Conservation (phyloP, 371 early-diverging fungal species). For the Rhizomucor miehei region DNA sequence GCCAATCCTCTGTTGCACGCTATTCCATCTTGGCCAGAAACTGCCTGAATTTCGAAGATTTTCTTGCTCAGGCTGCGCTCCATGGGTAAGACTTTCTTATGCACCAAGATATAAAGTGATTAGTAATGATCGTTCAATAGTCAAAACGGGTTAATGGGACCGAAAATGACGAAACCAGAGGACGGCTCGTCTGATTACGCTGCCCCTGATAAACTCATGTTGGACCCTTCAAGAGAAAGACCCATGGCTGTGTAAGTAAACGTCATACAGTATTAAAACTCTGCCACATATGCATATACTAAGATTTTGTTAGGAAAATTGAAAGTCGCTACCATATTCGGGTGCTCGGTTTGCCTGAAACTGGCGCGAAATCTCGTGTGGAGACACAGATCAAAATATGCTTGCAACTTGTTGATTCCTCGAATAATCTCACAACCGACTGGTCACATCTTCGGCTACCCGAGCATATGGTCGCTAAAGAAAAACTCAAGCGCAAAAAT, state of each 20-base stretch:
- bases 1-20: slow-evolving; percentile 51
- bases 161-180: slow-evolving; percentile 14
- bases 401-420: slow-evolving; percentile 59
- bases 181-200: slow-evolving; percentile 20
- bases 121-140: slow-evolving; percentile 10
- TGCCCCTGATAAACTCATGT: slow-evolving; percentile 24
- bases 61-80: slow-evolving; percentile 40
- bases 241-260: slow-evolving; percentile 22
- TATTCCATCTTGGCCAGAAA: slow-evolving; percentile 50
- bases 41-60: slow-evolving; percentile 46
- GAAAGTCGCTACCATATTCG: slow-evolving; percentile 47
- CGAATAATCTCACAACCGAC: slow-evolving; percentile 59
- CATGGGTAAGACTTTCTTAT: slow-evolving; percentile 29
- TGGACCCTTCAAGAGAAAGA: slow-evolving; percentile 20
- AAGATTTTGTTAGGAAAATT: slow-evolving; percentile 11
- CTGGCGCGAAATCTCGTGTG: slow-evolving; percentile 77
- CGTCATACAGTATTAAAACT: background rate
- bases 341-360: slow-evolving; percentile 66
- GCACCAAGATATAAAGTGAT: too few relatives aligned
- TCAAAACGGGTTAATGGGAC: slow-evolving; percentile 38
- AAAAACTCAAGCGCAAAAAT: slow-evolving; percentile 50
- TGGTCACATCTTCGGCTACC: slow-evolving; percentile 75
- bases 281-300: background rate
- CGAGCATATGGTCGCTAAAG: slow-evolving; percentile 66
- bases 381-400: slow-evolving; percentile 84